phyloP scores from a whole-genome alignment of 805 yeast genomes.

The Suhomyces emberorum region DNA sequence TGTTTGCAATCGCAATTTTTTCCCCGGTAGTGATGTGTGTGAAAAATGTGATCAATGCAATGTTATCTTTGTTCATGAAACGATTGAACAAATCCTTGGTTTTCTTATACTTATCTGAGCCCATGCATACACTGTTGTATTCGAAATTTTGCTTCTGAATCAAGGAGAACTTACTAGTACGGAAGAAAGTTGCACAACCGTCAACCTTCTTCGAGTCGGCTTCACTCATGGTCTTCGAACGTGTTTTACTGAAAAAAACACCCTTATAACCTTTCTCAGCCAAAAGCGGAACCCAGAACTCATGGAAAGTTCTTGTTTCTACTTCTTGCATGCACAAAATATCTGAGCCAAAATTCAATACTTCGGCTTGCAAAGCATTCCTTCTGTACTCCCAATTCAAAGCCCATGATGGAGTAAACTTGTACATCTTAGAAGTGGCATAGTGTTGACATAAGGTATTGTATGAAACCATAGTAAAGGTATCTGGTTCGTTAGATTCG shows the following conservation, averaged over 20 bases:
- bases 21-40: conserved; percentile 73
- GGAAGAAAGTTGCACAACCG: conserved; percentile 96
- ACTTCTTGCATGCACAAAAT: conserved; percentile 93
- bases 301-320: conserved; percentile 81
- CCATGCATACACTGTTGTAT: conserved; percentile 77
- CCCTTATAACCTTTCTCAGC: conserved; percentile 75
- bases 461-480: conserved; percentile 79
- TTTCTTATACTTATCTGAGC: conserved; percentile 81
- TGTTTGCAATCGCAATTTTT: conserved; percentile 72
- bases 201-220: conserved; percentile 86
- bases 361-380: conserved; percentile 69
- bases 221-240: conserved; percentile 87
- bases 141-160: conserved; percentile 73
- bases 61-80: conserved; percentile 92
- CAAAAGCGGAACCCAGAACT: conserved; percentile 79
- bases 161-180: conserved; percentile 62
- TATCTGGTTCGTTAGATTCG: conserved; percentile 25
- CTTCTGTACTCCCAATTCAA: conserved; percentile 89
- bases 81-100: conserved; percentile 94
- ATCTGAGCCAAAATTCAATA: conserved; percentile 64
- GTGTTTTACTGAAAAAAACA: conserved; percentile 77
- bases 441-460: conserved; percentile 94
- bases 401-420: conserved; percentile 97
- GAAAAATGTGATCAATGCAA: conserved; percentile 74
- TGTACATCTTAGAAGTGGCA: conserved; percentile 88